Base-by-base conservation (phyloP, 2,329 filamentous ascomycete species). In the Aspergillus brunneoviolaceus region DNA sequence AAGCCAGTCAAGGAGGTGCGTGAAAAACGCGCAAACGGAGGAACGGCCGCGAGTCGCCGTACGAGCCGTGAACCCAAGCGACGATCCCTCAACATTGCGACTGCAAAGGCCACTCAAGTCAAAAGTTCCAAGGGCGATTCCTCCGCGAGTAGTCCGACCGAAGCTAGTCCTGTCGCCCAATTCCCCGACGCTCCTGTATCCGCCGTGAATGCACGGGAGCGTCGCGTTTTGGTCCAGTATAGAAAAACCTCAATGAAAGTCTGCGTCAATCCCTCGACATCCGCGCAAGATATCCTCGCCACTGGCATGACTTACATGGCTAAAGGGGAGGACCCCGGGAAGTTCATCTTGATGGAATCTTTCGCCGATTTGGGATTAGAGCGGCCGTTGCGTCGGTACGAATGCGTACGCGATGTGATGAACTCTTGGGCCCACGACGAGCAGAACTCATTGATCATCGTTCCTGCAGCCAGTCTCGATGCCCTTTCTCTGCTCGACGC, bases 401-500 rank as follows among this genome's bases (percentile, higher is more conserved):
- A 98, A 77, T 87, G 86, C 63, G 84, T 98, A 33, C 86, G 91
- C 61, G 91, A 96, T 69, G 85, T 96, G 23, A 85, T 97, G 83
- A 96, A 96, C 73, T 96, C 92, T 0, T 98, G 94, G 94, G 91
- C 96, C 62, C 82, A 84, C 49, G 92, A 96, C 72, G 81, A 83
- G 2, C 88, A 92, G 67, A 95, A 96, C 69, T 82, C 84, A 7
- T 80, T 98, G 14, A 77, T 90, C 19, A 82, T 97, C 23, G 78
- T 88, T 57, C 82, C 87, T 14, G 80, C 83, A 2, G 83, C 87
- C 6, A 87, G 89, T 58, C 67, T 75, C 11, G 72, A 71, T 50
- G 71, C 72, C 4, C 62, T 73, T 5, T 63, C 65, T 9, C 70
- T 71, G 31, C 82, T 97, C 6, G 87, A 90, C 25, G 77, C 88